Evolutionary conservation across 1,284 basidiomycete genomes (phyloP).

Genomic region (Ganoderma lingzhi): DNA sequence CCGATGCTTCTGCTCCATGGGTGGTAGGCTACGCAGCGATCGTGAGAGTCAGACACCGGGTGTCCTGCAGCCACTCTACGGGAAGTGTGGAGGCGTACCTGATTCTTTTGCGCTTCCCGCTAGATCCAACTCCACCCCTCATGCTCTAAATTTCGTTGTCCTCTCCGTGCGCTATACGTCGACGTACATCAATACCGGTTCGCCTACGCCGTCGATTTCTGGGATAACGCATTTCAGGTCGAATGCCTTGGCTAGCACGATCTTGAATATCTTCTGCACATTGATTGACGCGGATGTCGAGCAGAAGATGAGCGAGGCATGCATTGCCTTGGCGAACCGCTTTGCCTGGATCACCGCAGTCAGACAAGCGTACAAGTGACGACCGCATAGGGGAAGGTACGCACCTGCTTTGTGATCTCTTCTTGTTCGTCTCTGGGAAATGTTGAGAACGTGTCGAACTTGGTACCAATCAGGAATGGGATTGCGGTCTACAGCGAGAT

Average conservation of each 20-base stretch:
- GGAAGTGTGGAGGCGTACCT: constrained; percentile 17
- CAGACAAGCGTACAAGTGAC: constrained; percentile 12
- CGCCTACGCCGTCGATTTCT: constrained; percentile 94
- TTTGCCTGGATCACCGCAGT: constrained; percentile 68
- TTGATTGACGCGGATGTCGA: constrained; percentile 98
- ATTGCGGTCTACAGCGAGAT: constrained; percentile 79
- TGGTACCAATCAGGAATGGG: constrained; percentile 96
- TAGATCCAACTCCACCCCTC: constrained; percentile 27
- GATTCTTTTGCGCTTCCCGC: constrained; percentile 33
- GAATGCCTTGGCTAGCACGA: constrained; percentile 90
- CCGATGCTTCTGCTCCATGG: constrained; percentile 19
- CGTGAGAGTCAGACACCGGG: constrained; percentile 18
- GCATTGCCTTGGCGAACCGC: constrained; percentile 97
- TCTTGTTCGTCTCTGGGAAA: constrained; percentile 98
- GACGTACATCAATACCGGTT: constrained; percentile 92
- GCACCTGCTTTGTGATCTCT: constrained; percentile 95
- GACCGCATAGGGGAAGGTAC: constrained; percentile 33
- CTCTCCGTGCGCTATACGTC: constrained; percentile 66
- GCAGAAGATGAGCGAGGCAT: constrained; percentile 97
- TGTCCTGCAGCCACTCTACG: not conserved
- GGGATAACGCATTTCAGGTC: constrained; percentile 96
- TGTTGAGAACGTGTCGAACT: constrained; percentile 97
- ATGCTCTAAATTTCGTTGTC: constrained; percentile 21
- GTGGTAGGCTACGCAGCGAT: constrained; percentile 20
- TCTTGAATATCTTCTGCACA: constrained; percentile 99